Evolutionary conservation across 2,329 filamentous ascomycete species (phyloP).

Genomic region (Aphanocladium album): DNA sequence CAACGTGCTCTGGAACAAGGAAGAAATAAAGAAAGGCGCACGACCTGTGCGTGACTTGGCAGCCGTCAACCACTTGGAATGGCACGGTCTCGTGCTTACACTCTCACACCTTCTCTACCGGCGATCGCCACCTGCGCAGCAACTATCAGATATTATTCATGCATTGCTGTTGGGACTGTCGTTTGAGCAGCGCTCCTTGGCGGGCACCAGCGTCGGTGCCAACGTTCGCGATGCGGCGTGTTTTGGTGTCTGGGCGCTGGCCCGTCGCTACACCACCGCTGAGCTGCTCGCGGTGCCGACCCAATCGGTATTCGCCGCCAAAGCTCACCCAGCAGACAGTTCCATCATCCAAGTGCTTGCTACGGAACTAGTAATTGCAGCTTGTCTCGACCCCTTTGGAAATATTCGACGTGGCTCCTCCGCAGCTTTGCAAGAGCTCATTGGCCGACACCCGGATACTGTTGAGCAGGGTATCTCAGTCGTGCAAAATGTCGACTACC

Average conservation of each 20-base stretch:
- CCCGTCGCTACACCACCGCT: constrained; percentile 74
- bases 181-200: constrained; percentile 83
- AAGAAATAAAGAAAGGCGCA: constrained; percentile 26
- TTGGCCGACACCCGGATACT: constrained; percentile 85
- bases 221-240: constrained; percentile 94
- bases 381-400: constrained; percentile 81
- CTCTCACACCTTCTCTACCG: constrained; percentile 83
- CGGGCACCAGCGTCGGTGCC: constrained; percentile 78
- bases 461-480: constrained; percentile 76
- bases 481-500: constrained; percentile 89
- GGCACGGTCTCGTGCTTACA: constrained; percentile 89
- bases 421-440: constrained; percentile 87
- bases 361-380: constrained; percentile 73
- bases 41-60: constrained; percentile 55
- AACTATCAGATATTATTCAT: constrained; percentile 69
- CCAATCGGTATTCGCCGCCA: constrained; percentile 37
- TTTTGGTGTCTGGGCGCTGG: constrained; percentile 92
- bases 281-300: constrained; percentile 65
- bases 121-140: constrained; percentile 66
- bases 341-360: constrained; percentile 72
- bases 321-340: constrained; percentile 28
- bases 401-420: constrained; percentile 92
- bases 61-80: constrained; percentile 74
- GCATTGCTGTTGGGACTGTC: constrained; percentile 73
- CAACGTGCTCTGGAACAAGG: constrained; percentile 51